A percentile compares a stretch with the other conserved stretches of the same genome.
Evolutionary conservation across 768 basidiomycete species (phyloP).

Genomic region (Agrocybe chaxingu): DNA sequence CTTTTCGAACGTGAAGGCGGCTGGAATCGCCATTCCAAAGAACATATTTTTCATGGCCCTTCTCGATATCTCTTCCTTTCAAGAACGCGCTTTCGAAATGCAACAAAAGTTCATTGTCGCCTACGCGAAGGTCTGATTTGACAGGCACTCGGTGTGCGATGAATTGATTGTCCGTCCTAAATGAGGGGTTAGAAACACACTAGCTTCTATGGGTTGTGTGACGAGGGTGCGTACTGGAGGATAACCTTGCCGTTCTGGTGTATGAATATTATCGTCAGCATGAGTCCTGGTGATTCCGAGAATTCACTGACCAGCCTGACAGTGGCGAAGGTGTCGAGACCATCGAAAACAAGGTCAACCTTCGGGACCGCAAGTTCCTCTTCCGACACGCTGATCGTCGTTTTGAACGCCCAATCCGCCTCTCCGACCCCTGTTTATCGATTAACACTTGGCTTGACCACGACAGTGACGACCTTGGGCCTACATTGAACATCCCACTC

Average conservation of each 20-base stretch:
- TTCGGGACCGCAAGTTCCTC: conserved; percentile 43
- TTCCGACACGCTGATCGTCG: conserved; percentile 50
- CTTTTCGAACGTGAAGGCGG: conserved; percentile 88
- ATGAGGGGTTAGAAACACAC: not conserved
- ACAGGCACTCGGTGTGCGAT: conserved; percentile 63
- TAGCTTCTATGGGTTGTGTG: not conserved
- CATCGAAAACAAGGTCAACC: conserved; percentile 83
- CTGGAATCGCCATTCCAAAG: conserved; percentile 93
- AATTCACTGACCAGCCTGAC: conserved; percentile 57
- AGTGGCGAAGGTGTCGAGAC: conserved; percentile 86
- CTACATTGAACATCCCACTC: conserved; percentile 92
- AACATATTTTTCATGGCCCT: conserved; percentile 52
- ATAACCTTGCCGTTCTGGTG: conserved; percentile 71
- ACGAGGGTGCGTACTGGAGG: conserved; percentile 41
- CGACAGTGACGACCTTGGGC: conserved; percentile 15
- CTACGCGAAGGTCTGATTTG: conserved; percentile 49
- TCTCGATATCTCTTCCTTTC: conserved; percentile 76
- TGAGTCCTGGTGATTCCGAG: not conserved
- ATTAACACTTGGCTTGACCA: not conserved
- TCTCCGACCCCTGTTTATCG: conserved; percentile 78
- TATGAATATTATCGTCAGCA: not conserved
- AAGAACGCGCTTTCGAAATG: conserved; percentile 75
- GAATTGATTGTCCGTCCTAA: conserved; percentile 82
- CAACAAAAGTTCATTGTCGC: conserved; percentile 65
- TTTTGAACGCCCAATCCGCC: conserved; percentile 80